Base-by-base conservation (phyloP, 345 rosid species). In the Arabis hirsuta region DNA sequence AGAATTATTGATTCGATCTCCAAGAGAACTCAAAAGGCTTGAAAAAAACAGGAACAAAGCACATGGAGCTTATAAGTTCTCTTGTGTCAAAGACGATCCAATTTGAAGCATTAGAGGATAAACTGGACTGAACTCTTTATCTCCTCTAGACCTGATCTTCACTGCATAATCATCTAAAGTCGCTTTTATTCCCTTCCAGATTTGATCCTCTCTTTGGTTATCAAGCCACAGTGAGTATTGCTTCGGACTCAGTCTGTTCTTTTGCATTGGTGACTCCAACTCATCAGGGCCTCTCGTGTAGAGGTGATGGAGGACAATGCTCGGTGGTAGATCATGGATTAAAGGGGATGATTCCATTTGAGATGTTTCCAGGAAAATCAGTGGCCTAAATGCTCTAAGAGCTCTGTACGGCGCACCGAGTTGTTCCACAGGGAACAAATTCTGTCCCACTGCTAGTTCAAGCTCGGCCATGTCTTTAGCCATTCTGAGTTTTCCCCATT, bases 381-480 rank as follows among this genome's bases (percentile, higher is more conserved):
- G 81, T 0, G 98, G 99, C 38, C 98, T 82, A 62, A 96, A 96
- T 62, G 99, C 97, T 68, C 99, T 83, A 51, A 96, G 97, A 53
- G 99, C 98, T 71, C 90, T 83, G 74, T 92, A 92, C 0, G 99
- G 99, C 32, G 95, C 82, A 57, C 99, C 96, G 6, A 96, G 95
- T 69, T 92, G 98, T 81, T 96, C 98, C n/a, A 92, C 97, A 2
- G 97, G 96, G 76, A 88, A 92, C 78, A 96, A 58, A 77, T 87
- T 90, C 79, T 96, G 98, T 62, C 99, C 93, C 50, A 96, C 97
- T 6, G 96, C 85, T 64, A 96, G 82, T 85, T 96, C 99, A 57
- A 96, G 83, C 85, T 96, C 99, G 7, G 99, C 99, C 99, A 96
- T 96, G 82, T 96, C 99, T 76, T 87, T 83, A 29, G 97, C 97